phyloP scores from a whole-genome alignment of 2,329 filamentous ascomycete genomes.

The Ceratocystis variospora region DNA sequence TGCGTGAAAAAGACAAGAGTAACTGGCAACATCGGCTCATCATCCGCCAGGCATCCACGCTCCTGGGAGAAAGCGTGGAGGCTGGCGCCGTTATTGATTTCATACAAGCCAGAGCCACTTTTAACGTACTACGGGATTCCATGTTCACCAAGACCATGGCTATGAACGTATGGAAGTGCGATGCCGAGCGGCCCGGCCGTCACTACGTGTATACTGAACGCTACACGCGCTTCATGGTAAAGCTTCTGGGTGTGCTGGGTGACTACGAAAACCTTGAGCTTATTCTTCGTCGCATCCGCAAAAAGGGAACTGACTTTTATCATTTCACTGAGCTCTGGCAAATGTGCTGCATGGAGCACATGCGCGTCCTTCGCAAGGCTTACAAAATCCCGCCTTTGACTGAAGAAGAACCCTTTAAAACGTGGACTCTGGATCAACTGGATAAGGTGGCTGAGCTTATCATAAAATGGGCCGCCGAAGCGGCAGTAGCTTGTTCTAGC shows the following conservation, averaged over 20 bases:
- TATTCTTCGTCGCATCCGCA: constrained; percentile 63
- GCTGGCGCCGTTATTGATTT: constrained; percentile 28
- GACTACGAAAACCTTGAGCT: constrained; percentile 66
- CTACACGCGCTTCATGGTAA: constrained; percentile 71
- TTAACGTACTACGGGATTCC: constrained; percentile 55
- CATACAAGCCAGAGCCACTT: constrained; percentile 63
- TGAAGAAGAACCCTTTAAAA: constrained; percentile 43
- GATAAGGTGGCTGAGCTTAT: constrained; percentile 43
- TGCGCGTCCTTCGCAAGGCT: constrained; percentile 38
- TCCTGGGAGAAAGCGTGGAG: constrained; percentile 36
- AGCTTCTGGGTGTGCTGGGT: constrained; percentile 57
- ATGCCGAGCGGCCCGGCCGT: constrained; percentile 66
- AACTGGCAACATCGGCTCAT: constrained; percentile 94
- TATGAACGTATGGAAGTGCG: constrained; percentile 89
- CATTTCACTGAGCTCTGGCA: constrained; percentile 49
- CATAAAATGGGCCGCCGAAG: constrained; percentile 35
- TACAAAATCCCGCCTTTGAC: constrained; percentile 33
- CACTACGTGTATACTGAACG: constrained; percentile 86
- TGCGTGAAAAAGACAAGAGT: constrained; percentile 66
- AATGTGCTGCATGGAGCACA: constrained; percentile 39
- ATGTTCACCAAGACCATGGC: constrained; percentile 91
- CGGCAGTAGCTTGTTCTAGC: not conserved
- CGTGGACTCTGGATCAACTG: constrained; percentile 40
- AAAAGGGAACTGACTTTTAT: constrained; percentile 64
- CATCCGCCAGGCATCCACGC: constrained; percentile 50